phyloP scores from a whole-genome alignment of 2,329 filamentous ascomycete genomes.

The Ascochyta koolunga region DNA sequence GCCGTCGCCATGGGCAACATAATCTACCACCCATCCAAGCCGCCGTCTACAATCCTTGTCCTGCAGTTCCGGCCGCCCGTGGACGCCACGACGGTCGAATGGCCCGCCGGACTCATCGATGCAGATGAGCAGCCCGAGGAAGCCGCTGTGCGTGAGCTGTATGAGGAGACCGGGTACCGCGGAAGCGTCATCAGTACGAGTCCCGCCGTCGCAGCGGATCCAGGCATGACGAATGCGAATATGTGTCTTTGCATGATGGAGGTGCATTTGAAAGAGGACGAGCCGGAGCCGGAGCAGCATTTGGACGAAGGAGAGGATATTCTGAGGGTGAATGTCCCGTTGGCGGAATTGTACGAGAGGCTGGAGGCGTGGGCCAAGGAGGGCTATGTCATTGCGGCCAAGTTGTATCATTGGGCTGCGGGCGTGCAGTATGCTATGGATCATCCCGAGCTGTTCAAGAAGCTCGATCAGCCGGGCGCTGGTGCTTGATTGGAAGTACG shows the following conservation, averaged over 20 bases:
- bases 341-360: conserved; percentile 29
- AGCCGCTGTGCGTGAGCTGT: conserved; percentile 64
- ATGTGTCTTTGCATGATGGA: conserved; percentile 35
- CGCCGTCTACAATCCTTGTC: conserved; percentile 42
- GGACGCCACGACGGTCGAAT: conserved; percentile 63
- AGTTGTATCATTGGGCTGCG: conserved; percentile 39
- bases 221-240: conserved; percentile 37
- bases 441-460: conserved; percentile 29
- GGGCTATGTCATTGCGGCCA: conserved; percentile 36
- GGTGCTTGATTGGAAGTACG: background rate
- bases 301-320: conserved; percentile 39
- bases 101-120: conserved; percentile 57
- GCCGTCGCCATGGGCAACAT: conserved; percentile 76
- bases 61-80: conserved; percentile 65
- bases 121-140: conserved; percentile 61
- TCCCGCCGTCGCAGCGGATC: conserved; percentile 32
- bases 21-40: conserved; percentile 49
- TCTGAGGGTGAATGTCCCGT: conserved; percentile 32
- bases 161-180: conserved; percentile 67
- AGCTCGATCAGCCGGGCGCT: conserved; percentile 10
- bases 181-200: conserved; percentile 45
- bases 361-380: conserved; percentile 32
- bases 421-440: conserved; percentile 35
- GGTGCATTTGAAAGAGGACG: conserved; percentile 26
- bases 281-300: conserved; percentile 34